phyloP scores from a whole-genome alignment of 139 green algal genomes.

The Microglena sp. region DNA sequence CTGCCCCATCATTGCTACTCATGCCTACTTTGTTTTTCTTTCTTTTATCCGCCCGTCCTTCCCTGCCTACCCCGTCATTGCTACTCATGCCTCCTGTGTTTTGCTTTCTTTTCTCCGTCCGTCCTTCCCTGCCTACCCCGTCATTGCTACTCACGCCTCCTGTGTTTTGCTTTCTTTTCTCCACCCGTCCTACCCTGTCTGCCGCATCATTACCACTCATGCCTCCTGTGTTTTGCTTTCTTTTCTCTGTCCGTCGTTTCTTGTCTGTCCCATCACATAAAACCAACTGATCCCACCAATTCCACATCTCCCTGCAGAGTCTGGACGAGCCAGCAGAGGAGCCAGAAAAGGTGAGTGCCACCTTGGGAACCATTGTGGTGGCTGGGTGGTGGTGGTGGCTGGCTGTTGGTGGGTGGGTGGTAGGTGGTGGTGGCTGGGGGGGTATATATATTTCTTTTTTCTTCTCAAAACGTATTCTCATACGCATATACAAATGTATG shows the following conservation, averaged over 20 bases:
- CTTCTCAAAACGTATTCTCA: no score
- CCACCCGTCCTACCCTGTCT: neutral
- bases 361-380: neutral
- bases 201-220: neutral
- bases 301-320: neutral
- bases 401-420: neutral
- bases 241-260: neutral
- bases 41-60: no score
- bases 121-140: neutral
- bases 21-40: no score
- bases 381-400: no score
- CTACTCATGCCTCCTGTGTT: no score
- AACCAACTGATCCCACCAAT: neutral
- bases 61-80: no score
- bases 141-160: neutral
- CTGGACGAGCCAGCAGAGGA: constrained; percentile 3
- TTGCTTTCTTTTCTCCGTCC: no score
- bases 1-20: no score
- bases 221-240: neutral
- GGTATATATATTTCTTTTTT: no score
- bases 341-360: constrained; percentile 2
- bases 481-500: no score
- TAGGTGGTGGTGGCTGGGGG: no score
- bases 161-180: neutral
- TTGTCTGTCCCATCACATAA: neutral